Percentiles rank a stretch among this genome's conserved stretches.
These are phyloP conservation scores for Coemansia sp. DNA, from an alignment of 192 early-diverging fungal genomes.

Conservation along the genomic window DNA sequence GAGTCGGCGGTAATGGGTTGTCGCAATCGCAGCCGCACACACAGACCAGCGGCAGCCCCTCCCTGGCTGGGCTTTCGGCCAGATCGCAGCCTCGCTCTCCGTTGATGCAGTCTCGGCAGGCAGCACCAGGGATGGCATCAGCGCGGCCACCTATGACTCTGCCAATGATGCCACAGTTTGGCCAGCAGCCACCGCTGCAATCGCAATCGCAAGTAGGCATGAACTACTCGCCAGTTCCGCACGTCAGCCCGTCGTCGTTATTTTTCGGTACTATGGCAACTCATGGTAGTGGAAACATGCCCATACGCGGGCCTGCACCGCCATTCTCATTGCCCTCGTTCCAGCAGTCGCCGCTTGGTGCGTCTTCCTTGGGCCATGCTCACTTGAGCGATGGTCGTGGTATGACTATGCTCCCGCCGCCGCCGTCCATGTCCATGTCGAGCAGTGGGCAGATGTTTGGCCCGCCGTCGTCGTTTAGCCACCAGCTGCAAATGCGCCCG, in stretches of 20 bases:
- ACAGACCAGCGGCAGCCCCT: constrained; percentile 5
- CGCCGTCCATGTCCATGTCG: neutral
- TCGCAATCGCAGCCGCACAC: constrained; percentile 19
- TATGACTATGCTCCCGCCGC: constrained; percentile 2
- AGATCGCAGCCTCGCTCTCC: constrained; percentile 27
- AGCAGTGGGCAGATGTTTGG: constrained; percentile 7
- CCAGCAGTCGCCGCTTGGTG: constrained; percentile 21
- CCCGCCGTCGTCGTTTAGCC: neutral
- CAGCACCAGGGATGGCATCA: neutral
- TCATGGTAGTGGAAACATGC: neutral
- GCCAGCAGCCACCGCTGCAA: neutral
- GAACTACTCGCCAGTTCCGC: constrained; percentile 18
- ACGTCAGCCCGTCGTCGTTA: constrained; percentile 21
- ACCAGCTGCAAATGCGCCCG: constrained; percentile 5
- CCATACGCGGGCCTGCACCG: constrained; percentile 12
- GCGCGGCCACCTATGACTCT: neutral
- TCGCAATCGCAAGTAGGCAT: constrained; percentile 12
- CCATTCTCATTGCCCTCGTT: constrained; percentile 28
- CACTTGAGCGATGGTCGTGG: constrained; percentile 8
- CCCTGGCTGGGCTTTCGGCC: constrained; percentile 5
- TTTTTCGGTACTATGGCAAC: constrained; percentile 13
- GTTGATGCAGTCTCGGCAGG: constrained; percentile 26
- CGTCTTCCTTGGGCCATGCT: constrained; percentile 8
- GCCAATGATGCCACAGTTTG: constrained; percentile 22
- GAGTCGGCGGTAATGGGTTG: constrained; percentile 29